Percentiles rank a stretch among this genome's conserved stretches.
These are phyloP conservation scores for Senna tora DNA, from an alignment of 306 rosid genomes.

Conservation along the genomic window DNA sequence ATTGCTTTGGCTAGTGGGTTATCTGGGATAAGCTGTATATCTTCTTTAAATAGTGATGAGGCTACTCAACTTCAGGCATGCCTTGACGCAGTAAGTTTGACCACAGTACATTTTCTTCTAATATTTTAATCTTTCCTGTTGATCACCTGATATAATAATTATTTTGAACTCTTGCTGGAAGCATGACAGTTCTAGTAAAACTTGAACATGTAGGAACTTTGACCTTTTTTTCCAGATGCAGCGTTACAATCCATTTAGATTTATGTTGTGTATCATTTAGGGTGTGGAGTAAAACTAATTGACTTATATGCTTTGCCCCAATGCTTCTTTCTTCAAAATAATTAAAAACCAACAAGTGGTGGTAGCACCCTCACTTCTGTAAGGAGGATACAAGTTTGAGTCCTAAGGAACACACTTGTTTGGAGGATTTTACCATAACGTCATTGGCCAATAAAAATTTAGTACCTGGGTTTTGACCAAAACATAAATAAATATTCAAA, in stretches of 20 bases:
- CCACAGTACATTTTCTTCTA: conserved; percentile 27
- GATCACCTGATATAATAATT: neutral
- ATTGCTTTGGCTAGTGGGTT: conserved; percentile 94
- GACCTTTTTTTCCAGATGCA: conserved; percentile 6
- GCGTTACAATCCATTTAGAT: conserved; percentile 13
- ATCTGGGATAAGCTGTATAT: conserved; percentile 63
- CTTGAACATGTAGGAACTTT: conserved; percentile 2
- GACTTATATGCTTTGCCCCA: neutral
- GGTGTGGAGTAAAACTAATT: neutral
- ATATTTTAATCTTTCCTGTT: conserved; percentile 20
- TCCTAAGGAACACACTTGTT: too few species aligned
- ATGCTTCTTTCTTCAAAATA: conserved; percentile 1
- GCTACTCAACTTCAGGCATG: conserved; percentile 83
- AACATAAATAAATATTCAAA: neutral
- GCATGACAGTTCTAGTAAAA: conserved; percentile 27
- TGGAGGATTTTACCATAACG: too few species aligned
- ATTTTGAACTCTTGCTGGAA: conserved; percentile 10
- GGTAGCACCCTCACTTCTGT: too few species aligned
- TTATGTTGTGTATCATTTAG: conserved; percentile 14
- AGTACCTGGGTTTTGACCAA: too few species aligned
- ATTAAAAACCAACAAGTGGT: neutral
- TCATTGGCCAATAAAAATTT: too few species aligned
- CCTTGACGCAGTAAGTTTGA: conserved; percentile 70
- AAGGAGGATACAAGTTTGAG: too few species aligned
- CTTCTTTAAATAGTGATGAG: conserved; percentile 64